These are phyloP conservation scores for Boletus vermiculosoides DNA, from an alignment of 768 basidiomycete species.

Conservation along the genomic window DNA sequence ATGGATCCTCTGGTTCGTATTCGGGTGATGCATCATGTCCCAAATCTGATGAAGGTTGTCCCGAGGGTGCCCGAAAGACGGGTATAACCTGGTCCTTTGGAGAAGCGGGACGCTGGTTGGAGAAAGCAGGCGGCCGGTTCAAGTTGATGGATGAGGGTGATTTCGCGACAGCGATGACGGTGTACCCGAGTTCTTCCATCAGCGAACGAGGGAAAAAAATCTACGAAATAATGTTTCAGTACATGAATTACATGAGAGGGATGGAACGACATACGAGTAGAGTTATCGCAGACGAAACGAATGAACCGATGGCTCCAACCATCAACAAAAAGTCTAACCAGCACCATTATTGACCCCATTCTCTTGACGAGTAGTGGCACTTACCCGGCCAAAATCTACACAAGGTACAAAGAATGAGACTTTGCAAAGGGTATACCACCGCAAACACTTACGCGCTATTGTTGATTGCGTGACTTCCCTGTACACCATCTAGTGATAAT, in stretches of 20 bases:
- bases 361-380: slow-evolving; percentile 11
- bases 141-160: slow-evolving; percentile 27
- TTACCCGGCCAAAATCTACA: slow-evolving; percentile 61
- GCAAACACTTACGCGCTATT: slow-evolving; percentile 49
- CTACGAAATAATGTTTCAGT: slow-evolving; percentile 31
- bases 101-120: slow-evolving; percentile 14
- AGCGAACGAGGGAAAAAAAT: slow-evolving; percentile 80
- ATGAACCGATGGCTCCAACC: slow-evolving; percentile 70
- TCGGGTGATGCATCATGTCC: slow-evolving; percentile 37
- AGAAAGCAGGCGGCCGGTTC: slow-evolving; percentile 5
- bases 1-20: slow-evolving; percentile 39
- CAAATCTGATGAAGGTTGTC: slow-evolving; percentile 20
- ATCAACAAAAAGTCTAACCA: slow-evolving; percentile 64
- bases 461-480: slow-evolving; percentile 49
- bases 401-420: slow-evolving; percentile 1
- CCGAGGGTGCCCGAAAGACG: slow-evolving; percentile 21
- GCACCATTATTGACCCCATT: neutral
- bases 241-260: neutral
- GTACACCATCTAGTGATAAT: slow-evolving; percentile 63
- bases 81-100: slow-evolving; percentile 26
- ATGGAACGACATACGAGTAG: slow-evolving; percentile 54
- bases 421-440: neutral
- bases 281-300: slow-evolving; percentile 79
- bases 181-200: slow-evolving; percentile 61
- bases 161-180: slow-evolving; percentile 34